Percentiles rank a stretch among this genome's conserved stretches.
Evolutionary conservation across 2,329 filamentous ascomycete genomes (phyloP).

Genomic region (Stylonectria norvegica): DNA sequence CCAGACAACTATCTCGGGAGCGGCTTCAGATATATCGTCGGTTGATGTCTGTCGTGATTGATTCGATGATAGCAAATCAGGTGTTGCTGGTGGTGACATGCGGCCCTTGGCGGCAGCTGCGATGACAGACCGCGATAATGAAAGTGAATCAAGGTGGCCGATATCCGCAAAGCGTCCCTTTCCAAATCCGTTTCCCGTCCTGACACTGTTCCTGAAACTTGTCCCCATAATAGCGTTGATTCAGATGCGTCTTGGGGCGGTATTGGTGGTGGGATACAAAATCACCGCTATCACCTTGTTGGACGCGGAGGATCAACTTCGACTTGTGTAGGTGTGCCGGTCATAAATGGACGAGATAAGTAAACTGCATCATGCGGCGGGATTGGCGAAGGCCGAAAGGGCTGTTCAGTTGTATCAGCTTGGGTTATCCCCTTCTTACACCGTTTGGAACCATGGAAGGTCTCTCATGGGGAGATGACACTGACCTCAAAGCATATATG

Average conservation of each 20-base stretch:
- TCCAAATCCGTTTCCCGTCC: constrained; percentile 19
- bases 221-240: constrained; percentile 25
- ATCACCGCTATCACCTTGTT: constrained; percentile 14
- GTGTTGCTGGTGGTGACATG: constrained; percentile 28
- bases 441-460: too few species aligned
- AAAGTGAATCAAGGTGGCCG: constrained; percentile 22
- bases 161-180: constrained; percentile 21
- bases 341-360: constrained; percentile 25
- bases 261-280: constrained; percentile 15
- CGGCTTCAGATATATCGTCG: constrained; percentile 34
- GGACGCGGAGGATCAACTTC: constrained; percentile 19
- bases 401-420: constrained; percentile 14
- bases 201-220: constrained; percentile 20
- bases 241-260: constrained; percentile 12
- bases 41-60: constrained; percentile 34
- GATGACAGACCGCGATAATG: constrained; percentile 23
- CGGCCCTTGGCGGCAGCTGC: constrained; percentile 26
- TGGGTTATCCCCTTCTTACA: constrained; percentile 4
- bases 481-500: background rate
- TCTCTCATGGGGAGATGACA: too few species aligned
- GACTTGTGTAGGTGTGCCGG: constrained; percentile 21
- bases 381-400: constrained; percentile 2
- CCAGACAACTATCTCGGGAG: constrained; percentile 44
- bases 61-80: constrained; percentile 21
- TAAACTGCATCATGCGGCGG: constrained; percentile 23